A percentile compares a stretch with the other conserved stretches of the same genome.
Conservation (phyloP, 345 rosid species). For the Citrus reticulata region DNA sequence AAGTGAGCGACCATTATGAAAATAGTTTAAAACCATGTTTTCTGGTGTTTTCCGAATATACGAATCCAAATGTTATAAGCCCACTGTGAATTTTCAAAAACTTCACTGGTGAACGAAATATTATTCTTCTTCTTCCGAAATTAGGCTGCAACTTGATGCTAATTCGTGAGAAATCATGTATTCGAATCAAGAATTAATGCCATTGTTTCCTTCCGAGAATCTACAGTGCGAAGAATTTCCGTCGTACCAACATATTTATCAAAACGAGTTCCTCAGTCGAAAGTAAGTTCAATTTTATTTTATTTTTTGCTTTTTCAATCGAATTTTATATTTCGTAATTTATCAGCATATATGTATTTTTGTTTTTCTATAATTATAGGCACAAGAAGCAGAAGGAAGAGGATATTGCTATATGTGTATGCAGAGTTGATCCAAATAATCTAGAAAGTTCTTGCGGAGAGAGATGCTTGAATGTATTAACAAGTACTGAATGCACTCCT, state of each 20-base stretch:
- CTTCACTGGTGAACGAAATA: not conserved
- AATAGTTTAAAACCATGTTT: no score
- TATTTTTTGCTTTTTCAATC: not conserved
- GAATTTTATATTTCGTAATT: not conserved
- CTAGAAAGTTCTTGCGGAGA: constrained; percentile 88
- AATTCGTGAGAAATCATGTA: not conserved
- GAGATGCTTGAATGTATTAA: constrained; percentile 77
- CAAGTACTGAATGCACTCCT: constrained; percentile 92
- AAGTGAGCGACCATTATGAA: no score
- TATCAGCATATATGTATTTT: not conserved
- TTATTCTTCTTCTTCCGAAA: not conserved
- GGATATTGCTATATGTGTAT: constrained; percentile 81
- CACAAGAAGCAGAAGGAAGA: constrained; percentile 94
- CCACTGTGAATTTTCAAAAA: not conserved
- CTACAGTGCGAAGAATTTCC: constrained; percentile 46
- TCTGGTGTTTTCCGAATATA: no score
- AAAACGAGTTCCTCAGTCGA: constrained; percentile 68
- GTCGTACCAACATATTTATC: constrained; percentile 55
- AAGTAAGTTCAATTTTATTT: constrained; percentile 38
- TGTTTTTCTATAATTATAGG: constrained; percentile 31
- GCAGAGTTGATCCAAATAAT: constrained; percentile 63
- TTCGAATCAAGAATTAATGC: not conserved
- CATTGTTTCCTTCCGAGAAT: constrained; percentile 33
- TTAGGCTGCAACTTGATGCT: not conserved
- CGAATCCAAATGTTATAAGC: not conserved